These are phyloP conservation scores for Trichophyton simii DNA, from an alignment of 2,329 filamentous ascomycete species.

Conservation along the genomic window DNA sequence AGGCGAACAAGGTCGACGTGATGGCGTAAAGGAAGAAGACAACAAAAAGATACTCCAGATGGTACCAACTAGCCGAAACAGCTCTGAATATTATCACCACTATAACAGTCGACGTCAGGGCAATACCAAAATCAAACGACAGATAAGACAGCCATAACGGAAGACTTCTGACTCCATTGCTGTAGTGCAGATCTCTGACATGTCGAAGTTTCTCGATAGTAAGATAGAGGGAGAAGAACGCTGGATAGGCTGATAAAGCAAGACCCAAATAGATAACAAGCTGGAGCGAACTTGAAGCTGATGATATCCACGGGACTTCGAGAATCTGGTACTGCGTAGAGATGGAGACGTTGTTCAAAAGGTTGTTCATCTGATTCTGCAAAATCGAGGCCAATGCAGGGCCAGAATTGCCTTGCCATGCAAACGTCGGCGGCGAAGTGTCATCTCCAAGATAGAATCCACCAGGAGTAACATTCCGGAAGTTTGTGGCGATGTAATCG, in stretches of 20 bases:
- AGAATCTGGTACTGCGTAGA: slow-evolving; percentile 61
- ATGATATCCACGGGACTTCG: slow-evolving; percentile 57
- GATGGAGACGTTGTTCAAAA: slow-evolving; percentile 57
- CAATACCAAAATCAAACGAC: slow-evolving; percentile 65
- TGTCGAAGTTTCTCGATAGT: slow-evolving; percentile 69
- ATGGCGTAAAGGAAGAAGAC: slow-evolving; percentile 72
- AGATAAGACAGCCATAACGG: slow-evolving; percentile 79
- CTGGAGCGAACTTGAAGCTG: slow-evolving; percentile 60
- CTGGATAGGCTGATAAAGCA: slow-evolving; percentile 64
- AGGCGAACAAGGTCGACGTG: slow-evolving; percentile 61
- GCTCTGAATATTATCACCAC: slow-evolving; percentile 57
- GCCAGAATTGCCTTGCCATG: slow-evolving; percentile 51
- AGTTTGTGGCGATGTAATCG: slow-evolving; percentile 48
- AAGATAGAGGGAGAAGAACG: slow-evolving; percentile 79
- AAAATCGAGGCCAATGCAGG: slow-evolving; percentile 42
- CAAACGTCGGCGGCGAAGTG: slow-evolving; percentile 50
- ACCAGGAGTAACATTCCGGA: slow-evolving; percentile 59
- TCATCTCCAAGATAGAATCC: slow-evolving; percentile 63
- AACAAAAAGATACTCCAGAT: slow-evolving; percentile 68
- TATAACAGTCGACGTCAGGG: slow-evolving; percentile 53
- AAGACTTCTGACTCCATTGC: slow-evolving; percentile 70
- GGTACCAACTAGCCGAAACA: slow-evolving; percentile 55
- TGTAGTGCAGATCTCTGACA: slow-evolving; percentile 77
- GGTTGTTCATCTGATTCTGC: slow-evolving; percentile 53
- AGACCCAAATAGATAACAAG: slow-evolving; percentile 71